A percentile compares a stretch with the other conserved stretches of the same genome.
phyloP scores from a whole-genome alignment of 352 stramenopile genomes.

The Saprolegnia diclina region DNA sequence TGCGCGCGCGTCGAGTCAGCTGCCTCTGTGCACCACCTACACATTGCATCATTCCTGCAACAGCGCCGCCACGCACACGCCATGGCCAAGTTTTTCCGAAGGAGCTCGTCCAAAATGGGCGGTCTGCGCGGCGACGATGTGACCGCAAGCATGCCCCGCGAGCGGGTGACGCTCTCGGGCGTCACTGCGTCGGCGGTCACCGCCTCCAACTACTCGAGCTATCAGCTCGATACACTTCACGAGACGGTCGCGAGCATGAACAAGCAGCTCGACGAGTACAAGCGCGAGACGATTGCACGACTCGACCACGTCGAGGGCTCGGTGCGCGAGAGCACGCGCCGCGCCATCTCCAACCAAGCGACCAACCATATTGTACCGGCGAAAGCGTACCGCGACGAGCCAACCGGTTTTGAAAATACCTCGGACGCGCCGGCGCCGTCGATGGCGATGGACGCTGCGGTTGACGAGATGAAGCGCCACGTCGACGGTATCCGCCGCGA shows the following conservation, averaged over 20 bases:
- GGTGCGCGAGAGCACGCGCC: slow-evolving; percentile 2
- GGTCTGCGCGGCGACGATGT: background rate
- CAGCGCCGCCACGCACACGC: background rate
- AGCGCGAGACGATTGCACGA: slow-evolving; percentile 16
- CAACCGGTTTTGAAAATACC: background rate
- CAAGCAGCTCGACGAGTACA: slow-evolving; percentile 15
- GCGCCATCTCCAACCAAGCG: background rate
- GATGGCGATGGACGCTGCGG: slow-evolving; percentile 29
- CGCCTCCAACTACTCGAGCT: slow-evolving; percentile 5
- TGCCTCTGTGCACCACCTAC: background rate
- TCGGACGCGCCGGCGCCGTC: background rate
- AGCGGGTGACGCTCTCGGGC: slow-evolving; percentile 2
- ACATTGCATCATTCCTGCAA: slow-evolving; percentile 14
- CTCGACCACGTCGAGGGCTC: slow-evolving; percentile 11
- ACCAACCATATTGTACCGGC: background rate
- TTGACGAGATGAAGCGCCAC: slow-evolving; percentile 60
- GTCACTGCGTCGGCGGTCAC: background rate
- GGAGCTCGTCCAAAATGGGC: background rate
- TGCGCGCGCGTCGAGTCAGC: background rate
- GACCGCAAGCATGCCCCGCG: background rate
- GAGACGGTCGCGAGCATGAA: slow-evolving; percentile 12
- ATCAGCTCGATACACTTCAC: background rate
- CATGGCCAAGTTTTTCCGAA: slow-evolving; percentile 21
- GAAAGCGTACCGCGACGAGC: background rate
- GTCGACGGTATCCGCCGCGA: slow-evolving; percentile 62